Evolutionary conservation across 768 basidiomycete genomes (phyloP), one percentile per base, ranked within the genome.

Genomic region (Flagelloscypha sp.): DNA sequence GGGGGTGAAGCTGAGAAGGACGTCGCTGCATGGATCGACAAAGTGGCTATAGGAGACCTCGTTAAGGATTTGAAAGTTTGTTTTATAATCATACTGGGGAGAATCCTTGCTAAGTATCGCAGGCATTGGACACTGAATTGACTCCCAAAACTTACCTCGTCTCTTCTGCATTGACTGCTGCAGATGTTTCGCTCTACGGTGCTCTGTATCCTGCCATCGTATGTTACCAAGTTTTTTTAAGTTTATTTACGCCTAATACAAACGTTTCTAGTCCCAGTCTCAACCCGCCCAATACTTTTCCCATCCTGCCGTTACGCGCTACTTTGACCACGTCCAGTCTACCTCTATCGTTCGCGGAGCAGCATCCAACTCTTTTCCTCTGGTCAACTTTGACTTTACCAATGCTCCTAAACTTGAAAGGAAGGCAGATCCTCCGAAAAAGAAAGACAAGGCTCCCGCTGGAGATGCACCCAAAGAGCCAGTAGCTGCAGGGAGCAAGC

Each of bases 281-380:
- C 71, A 76, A 48, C 67, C 84, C 4, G 46, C 69, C n/a, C 74
- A 84, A 52, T 83, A 86, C 63, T 81, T 86, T 54, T 61, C 79
- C 12, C 72, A 78, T 36, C 90, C 94, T 5, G 72, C 86, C 15
- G 56, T 98, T 24, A 85, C 85, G 27, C 85, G 95, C 29, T 97
- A 94, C 68, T 94, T 98, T 54, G 84, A 93, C 59, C 89, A 97
- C 59, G 73, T 99, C 40, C 94, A 98, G 62, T 70, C 75, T 29
- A 66, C 66, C 13, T 66, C 79, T 5, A 56, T 70, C 11, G 76
- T 95, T 25, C 68, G 74, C 17, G 62, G 66, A 29, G 70, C 76
- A 3, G 74, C 78, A 5, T 58, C 68, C 1, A 66, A 73, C 20
- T 64, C 71, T 3, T 81, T 80, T 48, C 57, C 67, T 10, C 41